Base-by-base conservation (phyloP, 805 yeast genomes). In the Saccharomycopsis synnaedendra region DNA sequence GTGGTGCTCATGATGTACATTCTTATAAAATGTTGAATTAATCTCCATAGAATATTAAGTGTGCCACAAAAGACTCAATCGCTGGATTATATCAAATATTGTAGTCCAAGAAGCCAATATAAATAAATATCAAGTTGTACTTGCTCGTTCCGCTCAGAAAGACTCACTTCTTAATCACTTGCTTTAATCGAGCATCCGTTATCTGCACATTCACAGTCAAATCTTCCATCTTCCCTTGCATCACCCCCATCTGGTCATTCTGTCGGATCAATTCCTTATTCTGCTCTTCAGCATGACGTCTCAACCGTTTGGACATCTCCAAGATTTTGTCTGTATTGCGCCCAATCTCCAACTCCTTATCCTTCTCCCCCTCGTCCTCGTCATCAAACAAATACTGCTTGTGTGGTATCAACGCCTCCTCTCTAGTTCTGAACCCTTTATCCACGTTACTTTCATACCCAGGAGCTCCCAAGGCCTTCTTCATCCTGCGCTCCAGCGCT, bases 311-410 rank as follows among this genome's bases (percentile, higher is more conserved):
- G 34, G 95, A 76, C 49, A 82, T 75, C 38, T 71, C 72, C 8
- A 75, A 74, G 43, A 93, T 83, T 61, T 82, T 86, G 57, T 85
- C 89, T 63, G 90, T 68, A 58, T 93, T 93, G 54, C 75, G 67
- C 46, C 88, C 89, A 56, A 88, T 77, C 64, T 89, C 96, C 53
- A 82, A 76, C 60, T 90, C 97, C 76, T 87, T 76, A 56, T 81
- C 93, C 57, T 88, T 95, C 63, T 93, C 97, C 61, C 90, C 97
- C 44, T 80, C 79, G 64, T 90, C 97, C 43, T 83, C 84, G 60
- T 87, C 96, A 30, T 48, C 54, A 57, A 86, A 85, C 57, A 85
- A 85, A 64, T 82, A 88, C 54, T 78, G 68, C 49, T 76, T 68
- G 2, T 94, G 83, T 37, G 78, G 80, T 11, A 69, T 57, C 45